A percentile compares a stretch with the other conserved stretches of the same genome.
Conservation (phyloP, 2,329 filamentous ascomycete genomes). For the Pleomassaria siparia region DNA sequence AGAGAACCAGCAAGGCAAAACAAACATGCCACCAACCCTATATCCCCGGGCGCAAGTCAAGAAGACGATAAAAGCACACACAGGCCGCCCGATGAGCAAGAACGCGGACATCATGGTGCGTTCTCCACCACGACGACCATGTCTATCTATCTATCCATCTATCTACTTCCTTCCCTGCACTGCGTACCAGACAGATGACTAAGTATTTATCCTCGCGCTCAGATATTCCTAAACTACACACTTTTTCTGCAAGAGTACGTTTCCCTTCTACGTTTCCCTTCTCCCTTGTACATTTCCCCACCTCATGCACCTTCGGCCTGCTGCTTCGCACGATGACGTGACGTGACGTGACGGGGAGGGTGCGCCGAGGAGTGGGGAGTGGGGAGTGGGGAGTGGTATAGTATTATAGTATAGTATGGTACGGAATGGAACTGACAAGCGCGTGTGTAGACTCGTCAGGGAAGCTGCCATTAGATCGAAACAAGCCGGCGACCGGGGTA, state of each 20-base stretch:
- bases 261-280: too few species aligned
- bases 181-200: not conserved
- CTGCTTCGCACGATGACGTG: too few species aligned
- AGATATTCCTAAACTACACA: slow-evolving; percentile 85
- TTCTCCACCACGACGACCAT: too few species aligned
- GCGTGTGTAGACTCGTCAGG: slow-evolving; percentile 67
- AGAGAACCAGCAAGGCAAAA: not conserved
- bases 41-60: slow-evolving; percentile 85
- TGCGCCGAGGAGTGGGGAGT: not conserved
- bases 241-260: slow-evolving; percentile 72
- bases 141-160: too few species aligned
- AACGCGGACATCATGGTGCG: slow-evolving; percentile 82
- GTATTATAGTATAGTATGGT: too few species aligned
- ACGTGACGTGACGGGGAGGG: too few species aligned
- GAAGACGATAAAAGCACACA: slow-evolving; percentile 87
- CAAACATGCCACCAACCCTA: slow-evolving; percentile 61
- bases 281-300: not conserved
- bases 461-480: slow-evolving; percentile 78
- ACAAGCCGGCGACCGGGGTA: slow-evolving; percentile 65
- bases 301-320: too few species aligned
- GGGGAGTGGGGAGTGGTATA: not conserved
- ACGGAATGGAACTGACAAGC: not conserved
- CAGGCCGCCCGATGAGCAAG: slow-evolving; percentile 76
- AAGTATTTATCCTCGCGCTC: not conserved
- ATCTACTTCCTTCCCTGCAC: not conserved